These are phyloP conservation scores for Aspergillus sp. DNA, from an alignment of 2,329 filamentous ascomycete genomes.

Conservation along the genomic window DNA sequence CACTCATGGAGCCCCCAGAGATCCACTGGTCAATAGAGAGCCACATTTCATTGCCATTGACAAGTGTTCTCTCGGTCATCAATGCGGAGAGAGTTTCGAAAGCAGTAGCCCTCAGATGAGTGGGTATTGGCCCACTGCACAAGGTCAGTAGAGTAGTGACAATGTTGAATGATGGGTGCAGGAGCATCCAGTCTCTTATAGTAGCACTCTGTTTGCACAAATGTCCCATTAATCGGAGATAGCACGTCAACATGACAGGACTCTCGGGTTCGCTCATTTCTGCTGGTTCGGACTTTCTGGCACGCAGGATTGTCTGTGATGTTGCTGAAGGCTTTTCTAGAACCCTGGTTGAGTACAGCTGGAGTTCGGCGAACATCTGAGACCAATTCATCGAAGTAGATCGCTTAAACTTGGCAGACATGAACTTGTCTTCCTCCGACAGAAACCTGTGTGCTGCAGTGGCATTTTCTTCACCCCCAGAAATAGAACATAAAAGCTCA, in stretches of 20 bases:
- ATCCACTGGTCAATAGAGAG: constrained; percentile 73
- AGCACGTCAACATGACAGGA: constrained; percentile 93
- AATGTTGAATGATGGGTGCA: constrained; percentile 62
- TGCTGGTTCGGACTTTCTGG: constrained; percentile 58
- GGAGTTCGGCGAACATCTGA: constrained; percentile 86
- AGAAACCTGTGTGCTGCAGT: constrained; percentile 83
- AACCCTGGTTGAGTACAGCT: constrained; percentile 75
- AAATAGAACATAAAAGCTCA: constrained; percentile 88
- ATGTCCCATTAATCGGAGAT: constrained; percentile 81
- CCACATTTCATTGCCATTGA: constrained; percentile 74
- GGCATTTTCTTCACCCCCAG: constrained; percentile 76
- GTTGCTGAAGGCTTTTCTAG: constrained; percentile 62
- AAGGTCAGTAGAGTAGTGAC: constrained; percentile 72
- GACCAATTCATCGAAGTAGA: constrained; percentile 84
- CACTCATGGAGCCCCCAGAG: constrained; percentile 46
- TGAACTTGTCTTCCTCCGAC: constrained; percentile 72
- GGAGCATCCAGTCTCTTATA: constrained; percentile 70
- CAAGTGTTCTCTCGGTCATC: constrained; percentile 66
- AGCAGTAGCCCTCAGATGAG: constrained; percentile 74
- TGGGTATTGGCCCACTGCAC: constrained; percentile 70
- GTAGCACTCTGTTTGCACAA: constrained; percentile 68
- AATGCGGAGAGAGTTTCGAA: constrained; percentile 75
- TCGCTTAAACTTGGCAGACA: constrained; percentile 73
- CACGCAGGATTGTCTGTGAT: constrained; percentile 52
- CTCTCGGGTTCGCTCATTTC: constrained; percentile 87